A percentile compares a stretch with the other conserved stretches of the same genome.
Evolutionary conservation across 2,329 filamentous ascomycete genomes (phyloP).

Genomic region (Paraphoma sp.): DNA sequence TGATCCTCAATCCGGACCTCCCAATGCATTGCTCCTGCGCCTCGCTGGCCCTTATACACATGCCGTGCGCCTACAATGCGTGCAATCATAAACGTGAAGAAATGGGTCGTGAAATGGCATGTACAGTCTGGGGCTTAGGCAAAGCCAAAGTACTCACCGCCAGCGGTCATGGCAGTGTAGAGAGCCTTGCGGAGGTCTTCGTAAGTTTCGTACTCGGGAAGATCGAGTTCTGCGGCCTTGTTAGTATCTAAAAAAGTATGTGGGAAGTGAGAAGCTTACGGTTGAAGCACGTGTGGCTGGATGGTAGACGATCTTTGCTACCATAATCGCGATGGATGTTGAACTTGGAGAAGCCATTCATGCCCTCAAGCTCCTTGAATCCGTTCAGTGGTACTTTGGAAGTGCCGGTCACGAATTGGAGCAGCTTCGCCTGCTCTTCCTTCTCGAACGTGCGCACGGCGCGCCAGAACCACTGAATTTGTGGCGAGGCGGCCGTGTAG

Average conservation of each 20-base stretch:
- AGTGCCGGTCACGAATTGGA: conserved; percentile 98
- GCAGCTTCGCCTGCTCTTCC: conserved; percentile 94
- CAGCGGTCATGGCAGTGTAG: conserved; percentile 95
- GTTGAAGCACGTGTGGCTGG: conserved; percentile 98
- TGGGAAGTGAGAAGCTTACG: conserved; percentile 69
- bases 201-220: conserved; percentile 98
- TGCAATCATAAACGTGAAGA: conserved; percentile 25
- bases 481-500: conserved; percentile 89
- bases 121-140: conserved; percentile 63
- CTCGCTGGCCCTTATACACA: conserved; percentile 2
- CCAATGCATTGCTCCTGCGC: conserved; percentile 13
- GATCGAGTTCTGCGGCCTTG: conserved; percentile 78
- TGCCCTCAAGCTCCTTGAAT: conserved; percentile 98
- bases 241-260: conserved; percentile 41
- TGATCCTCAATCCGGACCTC: conserved; percentile 2
- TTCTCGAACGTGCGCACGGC: conserved; percentile 97
- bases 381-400: conserved; percentile 98
- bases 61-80: conserved; percentile 41
- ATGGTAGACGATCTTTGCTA: conserved; percentile 92
- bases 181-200: conserved; percentile 86
- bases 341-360: conserved; percentile 98
- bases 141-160: conserved; percentile 97
- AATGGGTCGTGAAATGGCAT: conserved; percentile 4
- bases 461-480: conserved; percentile 99
- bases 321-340: conserved; percentile 99